Conservation (phyloP, 495 filamentous ascomycete species). For the Cercophora sp. region DNA sequence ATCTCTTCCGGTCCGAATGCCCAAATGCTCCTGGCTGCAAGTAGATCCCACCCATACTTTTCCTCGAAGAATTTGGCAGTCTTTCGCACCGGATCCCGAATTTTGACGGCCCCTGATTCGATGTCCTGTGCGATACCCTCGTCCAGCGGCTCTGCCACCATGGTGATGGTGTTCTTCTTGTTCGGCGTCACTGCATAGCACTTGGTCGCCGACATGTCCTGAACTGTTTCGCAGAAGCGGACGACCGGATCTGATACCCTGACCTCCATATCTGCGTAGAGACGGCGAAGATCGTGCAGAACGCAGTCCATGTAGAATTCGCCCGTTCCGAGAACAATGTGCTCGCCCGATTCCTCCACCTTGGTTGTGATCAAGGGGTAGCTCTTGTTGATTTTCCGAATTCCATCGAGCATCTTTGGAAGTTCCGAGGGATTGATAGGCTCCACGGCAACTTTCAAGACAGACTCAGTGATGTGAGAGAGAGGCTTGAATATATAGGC, state of each 20-base stretch:
- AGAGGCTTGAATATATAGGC: conserved; percentile 92
- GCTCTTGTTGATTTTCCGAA: conserved; percentile 94
- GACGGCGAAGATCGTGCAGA: conserved; percentile 83
- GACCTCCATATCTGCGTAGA: conserved; percentile 99
- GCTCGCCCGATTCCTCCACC: conserved; percentile 97
- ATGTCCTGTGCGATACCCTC: conserved; percentile 94
- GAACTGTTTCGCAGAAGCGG: conserved; percentile 96
- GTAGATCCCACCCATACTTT: conserved; percentile 93
- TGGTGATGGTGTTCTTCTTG: conserved; percentile 98
- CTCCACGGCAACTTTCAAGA: conserved; percentile 96
- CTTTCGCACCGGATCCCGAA: conserved; percentile 88
- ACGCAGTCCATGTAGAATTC: conserved; percentile 99
- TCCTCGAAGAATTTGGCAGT: conserved; percentile 97
- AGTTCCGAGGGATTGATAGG: conserved; percentile 97
- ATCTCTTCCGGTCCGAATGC: conserved; percentile 96
- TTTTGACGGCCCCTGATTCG: conserved; percentile 81
- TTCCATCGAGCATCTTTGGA: conserved; percentile 98
- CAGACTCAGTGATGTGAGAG: conserved; percentile 92
- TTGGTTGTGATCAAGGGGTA: conserved; percentile 95
- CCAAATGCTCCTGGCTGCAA: conserved; percentile 94
- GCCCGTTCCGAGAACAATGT: conserved; percentile 89
- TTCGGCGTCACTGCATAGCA: conserved; percentile 97
- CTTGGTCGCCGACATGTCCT: conserved; percentile 94
- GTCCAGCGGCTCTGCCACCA: conserved; percentile 94
- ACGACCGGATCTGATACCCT: conserved; percentile 98